phyloP scores from a whole-genome alignment of 805 yeast species.

The Sugiyamaella lignohabitans region DNA sequence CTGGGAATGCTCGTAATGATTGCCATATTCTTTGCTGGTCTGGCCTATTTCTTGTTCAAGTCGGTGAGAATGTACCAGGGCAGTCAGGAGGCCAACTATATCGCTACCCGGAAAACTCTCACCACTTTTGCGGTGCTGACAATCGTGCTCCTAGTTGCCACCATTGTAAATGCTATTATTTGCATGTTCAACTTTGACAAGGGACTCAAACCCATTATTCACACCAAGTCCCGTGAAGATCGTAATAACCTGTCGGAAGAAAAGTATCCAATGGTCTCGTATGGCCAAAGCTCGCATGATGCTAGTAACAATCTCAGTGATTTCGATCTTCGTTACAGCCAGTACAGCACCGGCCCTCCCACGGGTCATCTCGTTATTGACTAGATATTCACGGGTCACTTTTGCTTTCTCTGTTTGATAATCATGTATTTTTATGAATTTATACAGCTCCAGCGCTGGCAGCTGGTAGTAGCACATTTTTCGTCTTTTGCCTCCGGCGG shows the following conservation, averaged over 20 bases:
- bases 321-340: no score
- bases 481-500: no score
- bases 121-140: conserved; percentile 42
- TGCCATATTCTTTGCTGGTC: conserved; percentile 34
- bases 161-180: conserved; percentile 29
- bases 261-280: background rate
- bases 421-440: no score
- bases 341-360: no score
- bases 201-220: conserved; percentile 8
- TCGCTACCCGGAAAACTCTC: conserved; percentile 40
- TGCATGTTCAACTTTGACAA: conserved; percentile 27
- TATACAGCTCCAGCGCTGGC: no score
- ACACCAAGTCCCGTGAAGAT: background rate
- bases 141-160: conserved; percentile 33
- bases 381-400: no score
- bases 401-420: no score
- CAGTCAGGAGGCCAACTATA: conserved; percentile 33
- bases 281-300: background rate
- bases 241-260: no score
- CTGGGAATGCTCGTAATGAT: conserved; percentile 28
- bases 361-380: no score
- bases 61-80: conserved; percentile 41
- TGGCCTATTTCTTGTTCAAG: conserved; percentile 44
- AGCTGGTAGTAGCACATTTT: no score
- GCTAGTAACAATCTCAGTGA: background rate